Evolutionary conservation across 176 grass and related monocot genomes (phyloP).

Genomic region (Phragmites australis): DNA sequence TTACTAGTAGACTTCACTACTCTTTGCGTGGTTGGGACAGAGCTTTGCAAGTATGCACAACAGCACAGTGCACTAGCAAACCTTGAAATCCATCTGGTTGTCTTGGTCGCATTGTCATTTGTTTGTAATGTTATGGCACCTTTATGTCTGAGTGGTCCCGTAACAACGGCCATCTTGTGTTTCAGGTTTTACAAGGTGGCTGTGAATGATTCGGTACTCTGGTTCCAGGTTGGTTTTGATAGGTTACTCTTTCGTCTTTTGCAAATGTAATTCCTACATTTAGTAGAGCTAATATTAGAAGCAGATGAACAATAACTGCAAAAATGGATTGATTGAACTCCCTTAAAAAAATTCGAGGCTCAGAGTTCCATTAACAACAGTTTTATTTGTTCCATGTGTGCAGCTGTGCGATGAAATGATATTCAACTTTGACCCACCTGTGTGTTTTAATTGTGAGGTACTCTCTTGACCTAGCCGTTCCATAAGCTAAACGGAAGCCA

Average conservation of each 20-base stretch:
- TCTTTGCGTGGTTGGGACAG: neutral
- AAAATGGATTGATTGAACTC: neutral
- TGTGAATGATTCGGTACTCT: conserved; percentile 70
- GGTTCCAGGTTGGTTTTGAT: conserved; percentile 88
- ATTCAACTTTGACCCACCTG: conserved; percentile 81
- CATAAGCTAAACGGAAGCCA: neutral
- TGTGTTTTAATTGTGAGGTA: conserved; percentile 86
- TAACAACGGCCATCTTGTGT: conserved; percentile 24
- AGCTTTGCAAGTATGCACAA: neutral
- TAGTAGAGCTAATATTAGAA: neutral
- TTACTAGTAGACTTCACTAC: neutral
- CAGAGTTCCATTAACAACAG: neutral
- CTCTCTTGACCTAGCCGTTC: conserved; percentile 16
- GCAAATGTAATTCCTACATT: neutral
- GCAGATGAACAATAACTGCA: neutral
- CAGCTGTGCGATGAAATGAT: conserved; percentile 90
- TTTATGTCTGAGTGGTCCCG: neutral
- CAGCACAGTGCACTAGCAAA: neutral
- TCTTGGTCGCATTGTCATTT: neutral
- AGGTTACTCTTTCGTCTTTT: conserved; percentile 38
- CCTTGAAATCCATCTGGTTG: neutral
- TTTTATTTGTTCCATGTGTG: conserved; percentile 22
- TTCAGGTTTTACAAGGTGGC: conserved; percentile 87
- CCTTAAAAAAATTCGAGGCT: neutral
- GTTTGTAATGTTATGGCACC: neutral